Evolutionary conservation across 1,139 yeast species (phyloP).

Genomic region (Blastobotrys niveus): DNA sequence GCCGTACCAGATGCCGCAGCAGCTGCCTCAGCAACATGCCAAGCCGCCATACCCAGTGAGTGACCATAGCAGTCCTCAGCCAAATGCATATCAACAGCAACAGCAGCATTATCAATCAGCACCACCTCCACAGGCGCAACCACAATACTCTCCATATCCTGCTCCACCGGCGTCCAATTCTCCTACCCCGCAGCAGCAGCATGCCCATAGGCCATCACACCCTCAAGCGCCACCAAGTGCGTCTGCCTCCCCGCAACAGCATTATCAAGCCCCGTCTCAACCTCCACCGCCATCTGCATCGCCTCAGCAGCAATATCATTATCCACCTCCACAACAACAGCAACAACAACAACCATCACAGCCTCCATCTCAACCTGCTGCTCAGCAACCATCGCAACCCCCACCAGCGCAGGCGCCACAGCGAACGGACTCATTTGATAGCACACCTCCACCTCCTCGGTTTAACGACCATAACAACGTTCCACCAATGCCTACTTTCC

Average conservation of each 20-base stretch:
- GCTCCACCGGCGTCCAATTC: slow-evolving; percentile 7
- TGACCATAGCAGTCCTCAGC: slow-evolving; percentile 3
- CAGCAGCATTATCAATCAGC: slow-evolving; percentile 2
- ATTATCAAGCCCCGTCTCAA: neutral
- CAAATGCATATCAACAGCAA: slow-evolving; percentile 6
- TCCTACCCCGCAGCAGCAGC: slow-evolving; percentile 10
- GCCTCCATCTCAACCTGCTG: slow-evolving; percentile 6
- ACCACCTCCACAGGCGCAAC: slow-evolving; percentile 7
- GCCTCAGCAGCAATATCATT: too few species aligned
- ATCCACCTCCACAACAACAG: slow-evolving; percentile 2
- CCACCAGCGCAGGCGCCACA: slow-evolving; percentile 9
- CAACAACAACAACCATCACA: slow-evolving; percentile 3
- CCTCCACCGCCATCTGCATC: slow-evolving; percentile 5
- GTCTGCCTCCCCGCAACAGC: slow-evolving; percentile 5
- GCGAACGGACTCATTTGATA: slow-evolving; percentile 5
- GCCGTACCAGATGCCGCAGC: neutral
- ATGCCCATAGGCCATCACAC: slow-evolving; percentile 2
- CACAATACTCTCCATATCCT: slow-evolving; percentile 12
- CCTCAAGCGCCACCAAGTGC: slow-evolving; percentile 2
- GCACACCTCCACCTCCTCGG: slow-evolving; percentile 12
- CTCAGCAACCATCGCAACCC: slow-evolving; percentile 8
- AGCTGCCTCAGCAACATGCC: slow-evolving; percentile 8
- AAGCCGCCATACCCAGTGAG: slow-evolving; percentile 17
- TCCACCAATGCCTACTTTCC: slow-evolving; percentile 8
- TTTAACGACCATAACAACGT: slow-evolving; percentile 12